Conservation (phyloP, 164 flowering plant species). For the grape (Vitis vinifera) region DNA sequence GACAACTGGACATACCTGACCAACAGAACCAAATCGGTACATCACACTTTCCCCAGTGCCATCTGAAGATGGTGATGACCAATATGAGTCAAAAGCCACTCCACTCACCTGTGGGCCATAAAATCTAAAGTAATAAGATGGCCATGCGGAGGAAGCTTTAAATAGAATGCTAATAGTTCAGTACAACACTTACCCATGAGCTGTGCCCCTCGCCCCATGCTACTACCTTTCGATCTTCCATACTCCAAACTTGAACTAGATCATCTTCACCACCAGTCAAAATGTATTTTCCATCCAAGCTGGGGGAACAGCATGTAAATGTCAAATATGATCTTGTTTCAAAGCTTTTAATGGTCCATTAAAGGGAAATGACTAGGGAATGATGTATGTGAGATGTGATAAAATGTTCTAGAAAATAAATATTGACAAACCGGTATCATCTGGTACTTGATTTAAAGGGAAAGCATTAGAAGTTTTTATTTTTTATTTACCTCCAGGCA, state of each 20-base stretch:
- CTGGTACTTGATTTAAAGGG: too few species aligned
- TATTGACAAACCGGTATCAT: neutral
- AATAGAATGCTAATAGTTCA: too few species aligned
- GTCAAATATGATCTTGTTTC: slow-evolving; percentile 3
- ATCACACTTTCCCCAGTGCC: slow-evolving; percentile 69
- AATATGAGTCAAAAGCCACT: slow-evolving; percentile 93
- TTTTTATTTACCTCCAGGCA: slow-evolving; percentile 80
- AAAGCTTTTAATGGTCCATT: neutral
- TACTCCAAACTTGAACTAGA: slow-evolving; percentile 95
- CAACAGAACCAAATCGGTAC: slow-evolving; percentile 99
- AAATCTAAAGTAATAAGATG: too few species aligned
- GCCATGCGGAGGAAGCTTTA: too few species aligned
- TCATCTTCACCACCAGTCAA: slow-evolving; percentile 99
- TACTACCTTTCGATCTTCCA: slow-evolving; percentile 93
- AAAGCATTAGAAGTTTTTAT: too few species aligned
- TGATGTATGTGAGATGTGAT: too few species aligned
- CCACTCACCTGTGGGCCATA: slow-evolving; percentile 82
- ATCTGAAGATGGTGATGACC: slow-evolving; percentile 91
- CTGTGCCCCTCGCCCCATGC: slow-evolving; percentile 99
- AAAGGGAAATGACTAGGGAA: neutral
- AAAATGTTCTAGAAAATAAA: too few species aligned
- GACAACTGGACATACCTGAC: slow-evolving; percentile 62
- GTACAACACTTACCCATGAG: slow-evolving; percentile 73
- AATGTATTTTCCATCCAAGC: slow-evolving; percentile 90
- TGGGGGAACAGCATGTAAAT: slow-evolving; percentile 23